Percentiles rank a stretch among this genome's conserved stretches.
These are phyloP conservation scores for Crithidia bombi DNA, from an alignment of 208 protist species.

Conservation along the genomic window DNA sequence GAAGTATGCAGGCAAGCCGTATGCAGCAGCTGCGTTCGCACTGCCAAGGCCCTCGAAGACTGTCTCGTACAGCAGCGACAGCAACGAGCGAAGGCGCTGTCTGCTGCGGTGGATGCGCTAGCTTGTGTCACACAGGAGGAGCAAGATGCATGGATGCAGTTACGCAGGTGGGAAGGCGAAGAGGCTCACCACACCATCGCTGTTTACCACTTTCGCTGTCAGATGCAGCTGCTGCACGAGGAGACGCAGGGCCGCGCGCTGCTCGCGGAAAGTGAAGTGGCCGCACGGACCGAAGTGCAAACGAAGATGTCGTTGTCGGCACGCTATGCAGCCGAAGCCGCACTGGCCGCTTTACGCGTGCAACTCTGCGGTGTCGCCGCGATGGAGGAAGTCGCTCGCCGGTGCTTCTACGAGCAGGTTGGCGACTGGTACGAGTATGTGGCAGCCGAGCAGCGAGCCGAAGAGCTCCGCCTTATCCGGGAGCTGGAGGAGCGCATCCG, in stretches of 20 bases:
- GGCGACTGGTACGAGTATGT: conserved; percentile 38
- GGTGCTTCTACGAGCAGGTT: conserved; percentile 37
- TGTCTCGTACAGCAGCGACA: conserved; percentile 8
- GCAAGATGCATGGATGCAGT: background rate
- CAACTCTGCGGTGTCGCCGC: conserved; percentile 43
- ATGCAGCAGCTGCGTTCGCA: background rate
- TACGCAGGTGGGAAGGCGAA: conserved; percentile 13
- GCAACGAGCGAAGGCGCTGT: conserved; percentile 5
- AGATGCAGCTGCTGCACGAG: conserved; percentile 18
- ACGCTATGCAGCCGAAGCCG: conserved; percentile 47
- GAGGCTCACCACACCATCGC: conserved; percentile 7
- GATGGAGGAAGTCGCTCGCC: conserved; percentile 46
- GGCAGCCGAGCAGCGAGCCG: conserved; percentile 34
- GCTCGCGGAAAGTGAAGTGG: conserved; percentile 23
- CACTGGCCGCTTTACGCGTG: conserved; percentile 38
- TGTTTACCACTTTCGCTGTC: conserved; percentile 12
- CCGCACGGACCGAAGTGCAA: conserved; percentile 13
- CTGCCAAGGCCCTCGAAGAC: conserved; percentile 2
- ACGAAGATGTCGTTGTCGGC: conserved; percentile 36
- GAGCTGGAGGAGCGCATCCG: conserved; percentile 44
- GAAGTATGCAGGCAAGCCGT: conserved; percentile 17
- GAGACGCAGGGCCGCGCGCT: conserved; percentile 31
- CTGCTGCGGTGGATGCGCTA: conserved; percentile 2
- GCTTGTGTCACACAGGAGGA: conserved; percentile 10
- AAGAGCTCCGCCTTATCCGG: conserved; percentile 32